phyloP scores from a whole-genome alignment of 129 eudicot genomes.

The Chrysanthemum lavandulifolium region DNA sequence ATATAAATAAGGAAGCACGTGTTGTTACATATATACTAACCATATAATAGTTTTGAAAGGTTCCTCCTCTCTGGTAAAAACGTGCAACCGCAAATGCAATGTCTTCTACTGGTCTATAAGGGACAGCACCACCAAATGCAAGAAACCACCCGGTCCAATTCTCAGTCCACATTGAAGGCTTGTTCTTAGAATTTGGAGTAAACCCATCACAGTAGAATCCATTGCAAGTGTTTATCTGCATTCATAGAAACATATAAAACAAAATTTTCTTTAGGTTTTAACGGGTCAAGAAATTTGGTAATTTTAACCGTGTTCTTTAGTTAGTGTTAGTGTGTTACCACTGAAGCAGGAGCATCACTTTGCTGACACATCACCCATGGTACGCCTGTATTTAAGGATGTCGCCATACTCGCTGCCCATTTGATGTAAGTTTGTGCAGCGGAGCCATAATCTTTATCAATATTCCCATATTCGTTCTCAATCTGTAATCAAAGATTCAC shows the following conservation, averaged over 20 bases:
- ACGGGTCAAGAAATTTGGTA: background rate
- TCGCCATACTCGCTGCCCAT: conserved; percentile 98
- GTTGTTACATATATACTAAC: conserved; percentile 31
- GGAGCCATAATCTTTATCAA: conserved; percentile 57
- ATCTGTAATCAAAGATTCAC: conserved; percentile 44
- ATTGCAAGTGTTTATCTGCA: conserved; percentile 91
- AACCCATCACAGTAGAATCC: conserved; percentile 95
- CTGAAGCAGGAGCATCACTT: conserved; percentile 79
- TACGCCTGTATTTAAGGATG: conserved; percentile 83
- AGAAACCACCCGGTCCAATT: conserved; percentile 99
- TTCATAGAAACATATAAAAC: too few species aligned
- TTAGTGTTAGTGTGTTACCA: conserved; percentile 38
- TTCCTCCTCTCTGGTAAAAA: conserved; percentile 89
- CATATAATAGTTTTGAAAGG: conserved; percentile 94
- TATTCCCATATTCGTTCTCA: conserved; percentile 92
- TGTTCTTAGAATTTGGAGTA: conserved; percentile 75
- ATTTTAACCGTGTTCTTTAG: background rate
- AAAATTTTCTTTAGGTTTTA: too few species aligned
- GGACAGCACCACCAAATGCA: conserved; percentile 68
- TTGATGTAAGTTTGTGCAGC: conserved; percentile 65
- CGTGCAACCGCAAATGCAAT: conserved; percentile 86
- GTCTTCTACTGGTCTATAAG: conserved; percentile 83
- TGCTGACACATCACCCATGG: conserved; percentile 99
- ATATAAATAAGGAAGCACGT: background rate
- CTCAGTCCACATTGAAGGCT: conserved; percentile 96